Base-by-base conservation (phyloP, 495 filamentous ascomycete species). In the Aspergillus sparsus region DNA sequence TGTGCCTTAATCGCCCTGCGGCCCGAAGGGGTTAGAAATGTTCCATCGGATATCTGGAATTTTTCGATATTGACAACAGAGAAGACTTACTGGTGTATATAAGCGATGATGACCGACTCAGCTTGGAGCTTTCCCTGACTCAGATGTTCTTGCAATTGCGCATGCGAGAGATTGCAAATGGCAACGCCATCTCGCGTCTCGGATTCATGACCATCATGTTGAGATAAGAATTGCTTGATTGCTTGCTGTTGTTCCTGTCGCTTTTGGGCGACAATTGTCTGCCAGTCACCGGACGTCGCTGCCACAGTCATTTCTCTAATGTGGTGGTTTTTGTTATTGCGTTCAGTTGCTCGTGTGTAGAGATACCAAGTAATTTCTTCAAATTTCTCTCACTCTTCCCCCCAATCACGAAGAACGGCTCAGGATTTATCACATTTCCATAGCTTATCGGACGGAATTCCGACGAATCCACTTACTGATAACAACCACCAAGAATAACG, bases 1-100 rank as follows among this genome's bases (percentile, higher is more conserved):
- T 86, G 82, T 10, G 81, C 80, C 42, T 85, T 65, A 45, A 74
- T 75, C 10, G 82, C 80, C 34, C 81, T 77, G 45, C 4, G 6
- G n/a, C 3, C 37, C 1, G 21, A 1, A 27, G 21, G 21, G 21
- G 21, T 27, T 27, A 27, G 21, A 27, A 27, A 1, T 27, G 21
- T 27, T 3, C 37, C n/a, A 7, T 41, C 4, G n/a, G 37, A 10
- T n/a, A 41, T n/a, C 3, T 41, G 37, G 4, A n/a, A 10, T 41
- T 41, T 11, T 41, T 4, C 11, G 11, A 31, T 27, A 27, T 27
- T 27, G 46, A 42, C n/a, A 10, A n/a, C 49, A 33, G 34, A 13
- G 37, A n/a, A 3, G 37, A 41, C 37, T 42, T 72, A 82, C 81
- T 77, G 75, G 66, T 71, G 67, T 49, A 84, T 81, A 64, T 81